Conservation (phyloP, 1,284 basidiomycete species). For the Vanrija sp. region DNA sequence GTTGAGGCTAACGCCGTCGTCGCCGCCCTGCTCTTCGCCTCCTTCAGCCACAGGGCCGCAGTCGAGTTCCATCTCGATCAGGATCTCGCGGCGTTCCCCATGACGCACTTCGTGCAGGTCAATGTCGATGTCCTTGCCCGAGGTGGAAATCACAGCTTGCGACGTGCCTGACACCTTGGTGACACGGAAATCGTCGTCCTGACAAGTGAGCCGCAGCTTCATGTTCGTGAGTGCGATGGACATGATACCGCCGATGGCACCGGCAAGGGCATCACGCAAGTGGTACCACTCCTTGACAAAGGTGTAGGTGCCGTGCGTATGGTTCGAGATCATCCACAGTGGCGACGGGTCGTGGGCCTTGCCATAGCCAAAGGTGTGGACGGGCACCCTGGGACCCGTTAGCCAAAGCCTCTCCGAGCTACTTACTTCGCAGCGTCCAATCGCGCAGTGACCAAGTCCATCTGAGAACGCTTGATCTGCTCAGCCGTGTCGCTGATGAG, state of each 20-base stretch:
- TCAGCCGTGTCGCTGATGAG: constrained; percentile 88
- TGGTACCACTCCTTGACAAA: constrained; percentile 96
- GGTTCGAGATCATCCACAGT: constrained; percentile 98
- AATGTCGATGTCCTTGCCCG: constrained; percentile 89
- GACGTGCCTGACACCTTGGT: constrained; percentile 85
- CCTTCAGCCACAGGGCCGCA: not conserved
- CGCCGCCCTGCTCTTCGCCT: not conserved
- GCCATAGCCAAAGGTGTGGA: constrained; percentile 95
- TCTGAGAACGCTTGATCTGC: constrained; percentile 88
- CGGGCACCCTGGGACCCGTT: constrained; percentile 60
- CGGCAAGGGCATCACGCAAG: constrained; percentile 79
- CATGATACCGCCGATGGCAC: constrained; percentile 90
- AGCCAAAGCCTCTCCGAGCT: not conserved
- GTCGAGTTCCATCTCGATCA: constrained; percentile 86
- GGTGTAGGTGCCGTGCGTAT: constrained; percentile 94
- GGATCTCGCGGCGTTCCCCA: constrained; percentile 88
- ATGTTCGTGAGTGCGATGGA: constrained; percentile 81
- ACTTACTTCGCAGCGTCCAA: constrained; percentile 81
- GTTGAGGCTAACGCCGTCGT: not conserved
- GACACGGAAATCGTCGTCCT: constrained; percentile 73
- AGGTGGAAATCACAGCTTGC: constrained; percentile 72
- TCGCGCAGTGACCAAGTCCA: constrained; percentile 93
- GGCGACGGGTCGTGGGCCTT: constrained; percentile 94
- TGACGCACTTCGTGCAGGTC: constrained; percentile 89
- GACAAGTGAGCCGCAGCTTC: constrained; percentile 70